phyloP scores from a whole-genome alignment of 2,329 filamentous ascomycete species.

The Aspergillus fumigatiaffinis region DNA sequence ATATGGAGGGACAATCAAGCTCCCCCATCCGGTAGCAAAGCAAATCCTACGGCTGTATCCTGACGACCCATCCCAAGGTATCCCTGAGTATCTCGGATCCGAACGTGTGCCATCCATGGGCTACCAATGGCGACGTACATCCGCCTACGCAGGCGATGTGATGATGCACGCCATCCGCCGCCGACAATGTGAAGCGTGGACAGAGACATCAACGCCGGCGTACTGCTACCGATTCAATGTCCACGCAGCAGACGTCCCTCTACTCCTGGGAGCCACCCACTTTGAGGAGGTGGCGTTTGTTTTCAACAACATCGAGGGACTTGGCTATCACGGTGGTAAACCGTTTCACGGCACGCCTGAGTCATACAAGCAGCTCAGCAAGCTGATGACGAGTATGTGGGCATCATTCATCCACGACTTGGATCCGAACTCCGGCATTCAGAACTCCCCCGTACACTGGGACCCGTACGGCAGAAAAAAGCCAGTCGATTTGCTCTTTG shows the following conservation, averaged over 20 bases:
- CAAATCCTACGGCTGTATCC: constrained; percentile 51
- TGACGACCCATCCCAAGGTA: constrained; percentile 46
- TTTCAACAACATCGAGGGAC: constrained; percentile 50
- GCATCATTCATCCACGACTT: constrained; percentile 46
- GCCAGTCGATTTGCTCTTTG: constrained; percentile 49
- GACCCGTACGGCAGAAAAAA: constrained; percentile 40
- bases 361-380: constrained; percentile 41
- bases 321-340: constrained; percentile 41
- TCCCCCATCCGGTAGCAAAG: constrained; percentile 28
- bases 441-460: constrained; percentile 34
- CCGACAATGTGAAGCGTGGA: constrained; percentile 50
- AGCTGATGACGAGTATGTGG: constrained; percentile 52
- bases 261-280: constrained; percentile 48
- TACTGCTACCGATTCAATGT: constrained; percentile 64
- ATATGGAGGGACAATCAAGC: constrained; percentile 15
- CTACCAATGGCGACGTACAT: constrained; percentile 51
- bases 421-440: constrained; percentile 41
- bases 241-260: constrained; percentile 39
- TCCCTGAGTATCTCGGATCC: constrained; percentile 42
- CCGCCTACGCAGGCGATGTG: constrained; percentile 54
- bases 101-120: constrained; percentile 37
- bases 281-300: constrained; percentile 56
- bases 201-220: constrained; percentile 45
- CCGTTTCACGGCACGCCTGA: constrained; percentile 39
- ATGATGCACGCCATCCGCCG: constrained; percentile 55